Base-by-base conservation (phyloP, 164 flowering plant species). In the Sedum album region DNA sequence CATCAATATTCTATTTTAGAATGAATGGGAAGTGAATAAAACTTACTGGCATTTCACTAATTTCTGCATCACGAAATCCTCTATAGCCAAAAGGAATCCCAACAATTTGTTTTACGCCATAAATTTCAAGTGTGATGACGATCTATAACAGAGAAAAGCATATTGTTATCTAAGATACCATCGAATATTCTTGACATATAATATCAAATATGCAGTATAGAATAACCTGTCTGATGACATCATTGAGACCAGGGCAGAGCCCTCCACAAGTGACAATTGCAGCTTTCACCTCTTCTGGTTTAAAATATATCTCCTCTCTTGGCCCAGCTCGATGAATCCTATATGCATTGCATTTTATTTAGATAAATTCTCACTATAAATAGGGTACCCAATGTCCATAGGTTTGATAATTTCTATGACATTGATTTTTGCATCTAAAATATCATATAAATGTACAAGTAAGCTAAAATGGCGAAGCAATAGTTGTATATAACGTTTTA, bases 281-380 rank as follows among this genome's bases (percentile, higher is more conserved):
- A 38, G 90, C 96, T 69, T 85, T 86, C 42, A 93, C 98, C 72
- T 88, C 85, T 75, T 86, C 92, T n/a, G 96, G 96, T 63, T 80
- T 83, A 73, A 86, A 93, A 76, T 84, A 93, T 78, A 93, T 88
- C 62, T 87, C 73, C 72, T 90, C 90, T 38, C 95, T 79, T 33
- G 96, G 95, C 28, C 98, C 98, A 75, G 96, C 98, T 78, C 93
- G 86, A 65, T 91, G 95, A 76, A 91, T 84, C 97, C 95, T 88
- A 68, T n/a, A 18, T 13, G 11, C 41, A 62, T 20, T 9, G 57
- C 13, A 51, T 51, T 15, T 15, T 23, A 51, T 20, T 51, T 51
- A 21, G 57, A 5, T 35, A 35, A 35, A 3, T 35, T 13, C 18
- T 44, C 48, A 44, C 48, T 13, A 44, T 13, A 35, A 35, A 35